Base-by-base conservation (phyloP, 352 stramenopile species). In the Phytophthora vignae region DNA sequence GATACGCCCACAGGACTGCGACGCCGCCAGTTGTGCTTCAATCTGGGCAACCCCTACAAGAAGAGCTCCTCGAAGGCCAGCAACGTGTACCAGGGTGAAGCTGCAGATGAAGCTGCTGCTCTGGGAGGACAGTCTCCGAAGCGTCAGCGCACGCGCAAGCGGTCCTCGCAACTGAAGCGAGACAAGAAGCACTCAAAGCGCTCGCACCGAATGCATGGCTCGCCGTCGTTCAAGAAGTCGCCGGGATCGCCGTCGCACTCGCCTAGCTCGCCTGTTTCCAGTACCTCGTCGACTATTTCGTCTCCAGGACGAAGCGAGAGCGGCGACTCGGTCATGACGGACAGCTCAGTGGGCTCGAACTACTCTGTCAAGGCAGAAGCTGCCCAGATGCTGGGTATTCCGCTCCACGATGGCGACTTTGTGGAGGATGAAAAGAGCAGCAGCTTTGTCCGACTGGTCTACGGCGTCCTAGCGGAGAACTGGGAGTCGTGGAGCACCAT, bases 41-140 rank as follows among this genome's bases (percentile, higher is more conserved):
- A 95, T 44, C 67, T 97, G 4, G 90, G 90, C 17, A 96, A 95
- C 50, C 90, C 90, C 17, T 97, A 97, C 85, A 97, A 96, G 75
- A 96, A 96, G 74, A 95, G 78, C 48, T 74, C 86, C n/a, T 91
- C 87, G 2, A 97, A 97, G 74, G 73, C 56, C 7, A 94, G 86
- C 74, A 95, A 95, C 44, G 84, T 93, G 9, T 95, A 95, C 55
- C 89, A 96, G 64, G 84, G 81, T 21, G 90, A 96, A 75, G 88
- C 90, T 60, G 90, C 90, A 31, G 90, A 96, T 55, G 90, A 96
- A 87, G 90, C 88, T 50, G 90, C 90, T 38, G 66, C 90, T 15
- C 57, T 96, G 7, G 88, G 86, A 52, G 85, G 88, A 0, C 85
- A 94, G 52, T 94, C 89, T 12, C 83, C 87, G 7, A 96, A 94